Evolutionary conservation across 331 rosid genomes (phyloP), one percentile per base, ranked within the genome.

Genomic region (Acacia concinna): DNA sequence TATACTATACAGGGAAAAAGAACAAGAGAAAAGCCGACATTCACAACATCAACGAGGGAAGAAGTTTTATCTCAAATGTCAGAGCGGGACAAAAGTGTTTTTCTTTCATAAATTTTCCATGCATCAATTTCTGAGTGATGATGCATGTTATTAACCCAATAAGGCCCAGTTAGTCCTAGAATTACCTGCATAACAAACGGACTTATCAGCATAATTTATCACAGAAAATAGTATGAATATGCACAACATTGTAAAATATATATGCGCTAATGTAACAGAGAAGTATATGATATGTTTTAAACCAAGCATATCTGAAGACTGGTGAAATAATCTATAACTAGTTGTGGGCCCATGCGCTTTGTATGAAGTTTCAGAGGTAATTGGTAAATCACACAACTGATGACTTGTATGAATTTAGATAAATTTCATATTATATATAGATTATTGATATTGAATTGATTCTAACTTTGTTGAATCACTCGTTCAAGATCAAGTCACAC

Each of bases 131-230:
- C 66, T 34, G 72, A 76, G 68, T 14, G 81, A 75, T 65, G 47
- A 64, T 57, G 44, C 47, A 66, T 31, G 74, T 40, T 65, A 44
- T 44, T 52, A 73, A 34, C 68, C 74, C 32, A 77, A 40, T 41
- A 78, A 35, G 62, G 63, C 54, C 57, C 62, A 41, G 35, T 52
- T 70, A 63, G 52, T 66, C 68, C 57, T 28, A 12, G 60, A 56
- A 71, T 51, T 56, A 65, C 74, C 85, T 21, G 35, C 74, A 47
- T 44, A 71, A 82, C 75, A 51, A 75, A 85, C 73, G 69, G 31
- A 77, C 75, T 59, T 60, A 41, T 62, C 46, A 76, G 59, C 40
- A 63, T 73, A 60, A 47, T 9, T 68, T 31, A 46, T 57, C 68
- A 68, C 49, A 54, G 64, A 54, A 76, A 12, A 20, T 27, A 32